These are phyloP conservation scores for Byssoonygena ceratinophila DNA, from an alignment of 2,329 filamentous ascomycete species.

Conservation along the genomic window DNA sequence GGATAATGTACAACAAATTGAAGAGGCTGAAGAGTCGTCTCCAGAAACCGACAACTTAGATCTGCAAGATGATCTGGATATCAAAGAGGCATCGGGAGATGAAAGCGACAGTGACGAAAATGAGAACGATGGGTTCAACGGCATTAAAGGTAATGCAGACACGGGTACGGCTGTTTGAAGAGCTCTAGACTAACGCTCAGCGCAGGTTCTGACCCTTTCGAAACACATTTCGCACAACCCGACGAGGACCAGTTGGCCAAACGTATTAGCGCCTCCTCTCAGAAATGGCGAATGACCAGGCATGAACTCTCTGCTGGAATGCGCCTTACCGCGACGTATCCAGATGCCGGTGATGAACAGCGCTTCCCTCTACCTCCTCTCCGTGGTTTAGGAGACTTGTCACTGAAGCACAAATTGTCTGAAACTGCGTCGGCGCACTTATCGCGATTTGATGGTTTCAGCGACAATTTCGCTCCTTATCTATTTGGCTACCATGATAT, in stretches of 20 bases:
- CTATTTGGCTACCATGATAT: conserved; percentile 77
- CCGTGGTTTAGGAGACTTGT: conserved; percentile 28
- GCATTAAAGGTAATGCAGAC: conserved; percentile 25
- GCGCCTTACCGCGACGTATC: conserved; percentile 25
- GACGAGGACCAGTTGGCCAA: conserved; percentile 51
- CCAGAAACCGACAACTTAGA: conserved; percentile 33
- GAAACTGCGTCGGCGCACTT: conserved; percentile 46
- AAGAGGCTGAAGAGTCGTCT: conserved; percentile 24
- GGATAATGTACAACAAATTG: conserved; percentile 2
- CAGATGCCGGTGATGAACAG: conserved; percentile 22
- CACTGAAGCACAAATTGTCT: conserved; percentile 60
- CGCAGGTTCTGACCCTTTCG: conserved; percentile 57
- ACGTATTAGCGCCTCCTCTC: conserved; percentile 39
- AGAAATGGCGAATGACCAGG: conserved; percentile 41
- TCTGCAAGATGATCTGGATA: conserved; percentile 28
- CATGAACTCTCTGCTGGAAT: conserved; percentile 26
- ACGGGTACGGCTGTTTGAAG: conserved; percentile 3
- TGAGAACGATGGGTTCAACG: conserved; percentile 27
- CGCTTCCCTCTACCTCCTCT: conserved; percentile 21
- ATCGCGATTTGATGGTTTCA: conserved; percentile 49
- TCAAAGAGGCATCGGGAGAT: conserved; percentile 40
- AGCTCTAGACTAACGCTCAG: neutral
- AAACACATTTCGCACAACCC: conserved; percentile 63
- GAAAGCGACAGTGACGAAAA: conserved; percentile 26
- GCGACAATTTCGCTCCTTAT: conserved; percentile 56